These are phyloP conservation scores for Fusarium drepaniforme DNA, from an alignment of 2,329 filamentous ascomycete genomes.

Conservation along the genomic window DNA sequence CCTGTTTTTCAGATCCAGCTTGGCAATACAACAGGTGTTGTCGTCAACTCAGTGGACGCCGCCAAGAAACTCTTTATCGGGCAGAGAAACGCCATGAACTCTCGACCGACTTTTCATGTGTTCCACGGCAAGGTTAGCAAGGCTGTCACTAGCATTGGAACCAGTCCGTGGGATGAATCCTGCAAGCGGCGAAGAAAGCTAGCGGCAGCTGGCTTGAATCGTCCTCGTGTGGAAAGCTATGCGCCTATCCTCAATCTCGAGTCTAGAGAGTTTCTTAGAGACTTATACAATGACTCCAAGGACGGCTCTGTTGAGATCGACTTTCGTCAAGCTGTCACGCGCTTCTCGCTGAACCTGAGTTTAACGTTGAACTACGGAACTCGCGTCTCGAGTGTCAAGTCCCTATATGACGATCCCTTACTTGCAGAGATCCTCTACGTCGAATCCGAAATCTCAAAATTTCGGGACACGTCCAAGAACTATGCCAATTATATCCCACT, in stretches of 20 bases:
- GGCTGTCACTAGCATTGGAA: slow-evolving; percentile 64
- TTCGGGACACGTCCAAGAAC: slow-evolving; percentile 37
- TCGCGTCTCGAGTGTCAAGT: slow-evolving; percentile 13
- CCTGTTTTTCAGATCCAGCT: slow-evolving; percentile 51
- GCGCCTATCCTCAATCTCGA: slow-evolving; percentile 77
- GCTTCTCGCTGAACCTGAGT: slow-evolving; percentile 73
- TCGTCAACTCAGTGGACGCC: slow-evolving; percentile 75
- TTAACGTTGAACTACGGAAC: slow-evolving; percentile 75
- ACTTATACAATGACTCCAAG: slow-evolving; percentile 68
- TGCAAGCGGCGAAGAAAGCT: slow-evolving; percentile 75
- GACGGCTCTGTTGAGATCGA: slow-evolving; percentile 69
- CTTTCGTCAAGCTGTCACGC: slow-evolving; percentile 71
- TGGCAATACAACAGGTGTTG: slow-evolving; percentile 68
- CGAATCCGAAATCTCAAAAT: slow-evolving; percentile 35
- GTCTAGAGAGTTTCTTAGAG: slow-evolving; percentile 67
- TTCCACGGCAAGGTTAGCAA: slow-evolving; percentile 67
- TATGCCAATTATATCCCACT: slow-evolving; percentile 41
- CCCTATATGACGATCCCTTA: slow-evolving; percentile 43
- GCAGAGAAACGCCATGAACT: slow-evolving; percentile 74
- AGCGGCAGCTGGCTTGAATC: slow-evolving; percentile 64
- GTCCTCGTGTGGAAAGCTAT: slow-evolving; percentile 73
- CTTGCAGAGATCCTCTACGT: slow-evolving; percentile 39
- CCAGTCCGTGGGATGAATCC: slow-evolving; percentile 76
- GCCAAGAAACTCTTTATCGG: slow-evolving; percentile 75
- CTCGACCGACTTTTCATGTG: slow-evolving; percentile 74